A percentile compares a stretch with the other conserved stretches of the same genome.
Evolutionary conservation across 257 asterid species (phyloP).

Genomic region (Handroanthus guayacan): DNA sequence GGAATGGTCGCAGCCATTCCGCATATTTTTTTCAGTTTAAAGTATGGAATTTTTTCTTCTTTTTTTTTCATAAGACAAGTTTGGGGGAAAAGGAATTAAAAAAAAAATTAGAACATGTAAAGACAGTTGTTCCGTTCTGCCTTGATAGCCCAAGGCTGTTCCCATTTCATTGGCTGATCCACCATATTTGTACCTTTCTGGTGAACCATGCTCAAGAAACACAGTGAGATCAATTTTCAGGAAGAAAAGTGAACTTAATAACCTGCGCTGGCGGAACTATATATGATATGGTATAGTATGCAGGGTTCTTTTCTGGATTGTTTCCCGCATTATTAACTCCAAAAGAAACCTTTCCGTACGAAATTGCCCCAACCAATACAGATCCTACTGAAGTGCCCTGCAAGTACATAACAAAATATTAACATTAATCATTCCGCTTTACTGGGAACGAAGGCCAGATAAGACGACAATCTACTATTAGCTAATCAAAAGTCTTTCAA

Average conservation of each 20-base stretch:
- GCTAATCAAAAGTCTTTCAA: conserved; percentile 29
- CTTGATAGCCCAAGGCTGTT: no score
- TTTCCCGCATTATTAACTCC: conserved; percentile 61
- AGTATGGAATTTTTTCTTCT: no score
- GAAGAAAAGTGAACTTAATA: conserved; percentile 33
- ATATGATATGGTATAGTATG: conserved; percentile 70
- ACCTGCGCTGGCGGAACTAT: conserved; percentile 89
- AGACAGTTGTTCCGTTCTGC: no score
- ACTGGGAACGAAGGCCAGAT: conserved; percentile 19
- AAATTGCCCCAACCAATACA: conserved; percentile 79
- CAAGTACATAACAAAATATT: conserved; percentile 38
- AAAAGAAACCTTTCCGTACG: conserved; percentile 78
- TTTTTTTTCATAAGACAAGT: no score
- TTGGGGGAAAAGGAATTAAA: no score
- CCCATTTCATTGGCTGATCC: no score
- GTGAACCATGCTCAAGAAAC: background rate
- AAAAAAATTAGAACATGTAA: no score
- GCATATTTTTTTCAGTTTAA: no score
- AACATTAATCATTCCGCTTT: conserved; percentile 25
- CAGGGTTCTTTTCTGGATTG: conserved; percentile 73
- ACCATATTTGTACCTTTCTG: no score
- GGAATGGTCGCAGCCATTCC: no score
- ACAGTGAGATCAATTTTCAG: conserved; percentile 16
- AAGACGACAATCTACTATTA: conserved; percentile 23
- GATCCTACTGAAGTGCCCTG: conserved; percentile 86